A percentile compares a stretch with the other conserved stretches of the same genome.
Evolutionary conservation across 371 early-diverging fungal species (phyloP).

Genomic region (Syncephalastrum racemosum): DNA sequence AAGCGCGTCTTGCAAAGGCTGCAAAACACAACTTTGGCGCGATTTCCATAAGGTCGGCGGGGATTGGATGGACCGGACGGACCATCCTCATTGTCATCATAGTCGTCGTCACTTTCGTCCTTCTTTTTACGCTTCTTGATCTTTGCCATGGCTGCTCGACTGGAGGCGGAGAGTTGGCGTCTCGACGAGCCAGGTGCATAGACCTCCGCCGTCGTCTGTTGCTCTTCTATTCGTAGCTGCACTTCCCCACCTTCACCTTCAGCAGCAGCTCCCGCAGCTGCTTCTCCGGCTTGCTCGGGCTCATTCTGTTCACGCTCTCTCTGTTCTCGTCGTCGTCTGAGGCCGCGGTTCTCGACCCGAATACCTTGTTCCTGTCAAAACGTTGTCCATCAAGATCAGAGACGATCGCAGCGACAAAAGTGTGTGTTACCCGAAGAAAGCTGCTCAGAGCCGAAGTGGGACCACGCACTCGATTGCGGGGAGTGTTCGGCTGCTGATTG

Average conservation of each 20-base stretch:
- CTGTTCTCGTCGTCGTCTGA: conserved; percentile 20
- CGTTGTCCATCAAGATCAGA: background rate
- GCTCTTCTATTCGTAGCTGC: conserved; percentile 5
- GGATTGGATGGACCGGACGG: conserved; percentile 35
- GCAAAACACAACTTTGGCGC: conserved; percentile 61
- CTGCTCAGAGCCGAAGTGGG: conserved; percentile 73
- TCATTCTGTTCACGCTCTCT: background rate
- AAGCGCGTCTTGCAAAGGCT: conserved; percentile 60
- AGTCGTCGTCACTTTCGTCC: conserved; percentile 38
- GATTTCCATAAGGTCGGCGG: conserved; percentile 18
- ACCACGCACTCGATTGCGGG: conserved; percentile 54
- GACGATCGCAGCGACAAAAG: background rate
- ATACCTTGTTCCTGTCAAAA: conserved; percentile 66
- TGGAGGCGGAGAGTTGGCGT: conserved; percentile 5
- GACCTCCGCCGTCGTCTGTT: background rate
- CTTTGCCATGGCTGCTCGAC: conserved; percentile 19
- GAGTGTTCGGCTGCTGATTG: background rate
- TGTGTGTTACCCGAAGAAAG: conserved; percentile 51
- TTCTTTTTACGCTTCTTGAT: conserved; percentile 30
- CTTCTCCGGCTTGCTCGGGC: conserved; percentile 4
- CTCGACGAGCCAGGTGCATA: background rate
- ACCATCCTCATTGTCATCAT: conserved; percentile 27
- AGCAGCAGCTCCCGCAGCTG: background rate
- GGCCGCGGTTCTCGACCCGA: conserved; percentile 49
- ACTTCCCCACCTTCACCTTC: background rate